A percentile compares a stretch with the other conserved stretches of the same genome.
These are phyloP conservation scores for Dendrobium catenatum DNA, from an alignment of 106 monocot species.

Conservation along the genomic window DNA sequence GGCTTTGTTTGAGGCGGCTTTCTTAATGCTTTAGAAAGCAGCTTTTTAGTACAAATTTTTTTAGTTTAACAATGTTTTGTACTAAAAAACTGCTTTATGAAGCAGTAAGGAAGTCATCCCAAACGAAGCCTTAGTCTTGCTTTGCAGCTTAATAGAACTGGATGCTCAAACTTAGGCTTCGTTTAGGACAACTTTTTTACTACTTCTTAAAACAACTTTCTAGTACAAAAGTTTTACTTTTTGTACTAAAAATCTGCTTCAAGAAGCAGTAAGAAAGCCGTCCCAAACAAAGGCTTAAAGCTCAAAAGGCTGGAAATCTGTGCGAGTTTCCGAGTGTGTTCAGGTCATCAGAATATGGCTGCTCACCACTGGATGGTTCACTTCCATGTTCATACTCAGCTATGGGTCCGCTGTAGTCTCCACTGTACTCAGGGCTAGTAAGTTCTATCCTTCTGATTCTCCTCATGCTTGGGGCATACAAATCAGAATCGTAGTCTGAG, in stretches of 20 bases:
- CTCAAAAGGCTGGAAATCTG: neutral
- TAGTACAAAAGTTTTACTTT: no score
- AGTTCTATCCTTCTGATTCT: conserved; percentile 22
- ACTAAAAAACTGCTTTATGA: no score
- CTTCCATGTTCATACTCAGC: conserved; percentile 10
- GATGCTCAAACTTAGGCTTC: neutral
- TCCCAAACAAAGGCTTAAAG: no score
- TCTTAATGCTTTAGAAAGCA: no score
- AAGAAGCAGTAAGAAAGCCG: no score
- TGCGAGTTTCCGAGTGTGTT: conserved; percentile 18
- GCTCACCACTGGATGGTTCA: conserved; percentile 29
- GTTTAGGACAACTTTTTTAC: no score
- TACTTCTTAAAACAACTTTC: no score
- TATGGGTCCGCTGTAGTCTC: conserved; percentile 27
- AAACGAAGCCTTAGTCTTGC: neutral
- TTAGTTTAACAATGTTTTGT: no score
- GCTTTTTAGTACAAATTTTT: no score
- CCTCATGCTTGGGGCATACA: conserved; percentile 24
- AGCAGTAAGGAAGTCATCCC: no score
- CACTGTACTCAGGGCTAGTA: conserved; percentile 36
- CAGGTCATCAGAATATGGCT: conserved; percentile 26
- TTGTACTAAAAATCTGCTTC: no score
- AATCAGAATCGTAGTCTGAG: conserved; percentile 41
- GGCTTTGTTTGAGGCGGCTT: no score
- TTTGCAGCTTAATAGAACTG: neutral